These are phyloP conservation scores for Linum usitatissimum DNA, from an alignment of 345 rosid genomes.

Conservation along the genomic window DNA sequence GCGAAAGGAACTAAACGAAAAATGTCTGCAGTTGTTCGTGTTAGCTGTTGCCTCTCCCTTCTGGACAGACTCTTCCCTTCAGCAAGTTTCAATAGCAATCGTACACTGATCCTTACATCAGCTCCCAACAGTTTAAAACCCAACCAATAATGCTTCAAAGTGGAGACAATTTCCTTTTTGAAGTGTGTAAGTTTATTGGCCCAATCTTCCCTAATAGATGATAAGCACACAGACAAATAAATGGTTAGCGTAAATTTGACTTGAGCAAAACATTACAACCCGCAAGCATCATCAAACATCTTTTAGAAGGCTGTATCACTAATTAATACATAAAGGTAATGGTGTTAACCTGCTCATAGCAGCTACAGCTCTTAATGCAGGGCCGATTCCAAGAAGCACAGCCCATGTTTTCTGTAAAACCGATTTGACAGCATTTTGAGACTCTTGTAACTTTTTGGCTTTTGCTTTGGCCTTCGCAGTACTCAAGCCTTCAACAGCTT, in stretches of 20 bases:
- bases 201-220: conserved; percentile 55
- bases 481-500: conserved; percentile 62
- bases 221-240: neutral
- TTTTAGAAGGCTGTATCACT: neutral
- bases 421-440: conserved; percentile 34
- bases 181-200: conserved; percentile 49
- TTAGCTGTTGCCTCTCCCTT: conserved; percentile 89
- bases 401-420: conserved; percentile 36
- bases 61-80: conserved; percentile 66
- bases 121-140: conserved; percentile 57
- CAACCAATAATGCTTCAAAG: conserved; percentile 65
- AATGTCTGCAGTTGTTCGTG: conserved; percentile 84
- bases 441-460: conserved; percentile 46
- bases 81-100: conserved; percentile 54
- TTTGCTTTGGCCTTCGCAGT: conserved; percentile 54
- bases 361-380: conserved; percentile 61
- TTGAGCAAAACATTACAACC: neutral
- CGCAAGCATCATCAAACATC: neutral
- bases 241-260: no score
- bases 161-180: conserved; percentile 48
- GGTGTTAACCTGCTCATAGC: conserved; percentile 64
- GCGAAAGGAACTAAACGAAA: conserved; percentile 80
- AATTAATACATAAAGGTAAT: neutral
- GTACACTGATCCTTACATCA: conserved; percentile 58
- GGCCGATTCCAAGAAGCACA: conserved; percentile 41